A percentile compares a stretch with the other conserved stretches of the same genome.
phyloP scores from a whole-genome alignment of 208 protist species.

The Eutreptiella sp. region DNA sequence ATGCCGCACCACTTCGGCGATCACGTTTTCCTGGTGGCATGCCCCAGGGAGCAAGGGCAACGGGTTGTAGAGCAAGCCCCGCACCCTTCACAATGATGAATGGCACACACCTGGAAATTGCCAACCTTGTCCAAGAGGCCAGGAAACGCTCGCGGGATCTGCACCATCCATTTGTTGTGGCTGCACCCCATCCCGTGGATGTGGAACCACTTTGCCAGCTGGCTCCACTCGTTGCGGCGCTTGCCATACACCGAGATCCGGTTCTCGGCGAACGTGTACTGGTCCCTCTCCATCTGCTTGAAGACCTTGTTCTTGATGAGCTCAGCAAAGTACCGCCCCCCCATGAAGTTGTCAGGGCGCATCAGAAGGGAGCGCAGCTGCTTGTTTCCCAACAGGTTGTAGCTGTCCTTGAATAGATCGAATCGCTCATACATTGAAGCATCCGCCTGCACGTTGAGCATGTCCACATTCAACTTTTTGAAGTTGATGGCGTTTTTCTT shows the following conservation, averaged over 20 bases:
- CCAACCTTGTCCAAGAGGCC: conserved; percentile 78
- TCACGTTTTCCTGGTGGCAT: too few species aligned
- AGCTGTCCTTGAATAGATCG: conserved; percentile 98
- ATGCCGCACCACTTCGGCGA: too few species aligned
- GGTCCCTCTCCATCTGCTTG: conserved; percentile 83
- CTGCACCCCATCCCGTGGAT: conserved; percentile 87
- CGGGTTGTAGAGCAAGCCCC: too few species aligned
- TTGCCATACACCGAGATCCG: conserved; percentile 83
- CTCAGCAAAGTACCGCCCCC: conserved; percentile 94
- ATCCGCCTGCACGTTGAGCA: conserved; percentile 91
- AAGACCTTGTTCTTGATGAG: conserved; percentile 91
- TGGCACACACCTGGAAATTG: conserved; percentile 65
- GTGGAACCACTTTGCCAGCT: conserved; percentile 88
- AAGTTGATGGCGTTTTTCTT: conserved; percentile 65
- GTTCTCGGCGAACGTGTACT: conserved; percentile 90
- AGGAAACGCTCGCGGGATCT: conserved; percentile 91
- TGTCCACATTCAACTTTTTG: conserved; percentile 86
- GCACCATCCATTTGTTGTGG: conserved; percentile 97
- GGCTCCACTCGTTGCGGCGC: conserved; percentile 87
- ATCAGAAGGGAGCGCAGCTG: conserved; percentile 92
- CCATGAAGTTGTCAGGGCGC: conserved; percentile 97
- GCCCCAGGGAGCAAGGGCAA: too few species aligned
- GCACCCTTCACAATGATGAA: too few species aligned
- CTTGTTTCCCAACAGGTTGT: conserved; percentile 91
- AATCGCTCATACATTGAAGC: conserved; percentile 93